A percentile compares a stretch with the other conserved stretches of the same genome.
Evolutionary conservation across 164 flowering plant species (phyloP).

Genomic region (Brasenia schreberi): DNA sequence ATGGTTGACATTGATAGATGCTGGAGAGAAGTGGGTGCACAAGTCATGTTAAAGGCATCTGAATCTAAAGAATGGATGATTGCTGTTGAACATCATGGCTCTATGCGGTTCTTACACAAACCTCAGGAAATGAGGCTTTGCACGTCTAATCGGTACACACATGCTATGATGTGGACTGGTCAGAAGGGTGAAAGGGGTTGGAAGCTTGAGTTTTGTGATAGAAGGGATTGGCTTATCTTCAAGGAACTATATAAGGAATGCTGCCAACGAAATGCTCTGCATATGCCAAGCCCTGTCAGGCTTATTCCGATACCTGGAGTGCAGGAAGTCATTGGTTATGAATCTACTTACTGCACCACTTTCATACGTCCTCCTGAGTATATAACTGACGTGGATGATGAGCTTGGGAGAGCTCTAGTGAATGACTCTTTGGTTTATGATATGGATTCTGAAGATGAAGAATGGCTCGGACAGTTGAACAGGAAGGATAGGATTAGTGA

Average conservation of each 20-base stretch:
- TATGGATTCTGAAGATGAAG: slow-evolving; percentile 80
- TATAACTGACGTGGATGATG: slow-evolving; percentile 39
- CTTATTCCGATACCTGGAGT: slow-evolving; percentile 79
- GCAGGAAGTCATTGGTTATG: slow-evolving; percentile 31
- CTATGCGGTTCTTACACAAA: slow-evolving; percentile 23
- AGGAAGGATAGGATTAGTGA: slow-evolving; percentile 9
- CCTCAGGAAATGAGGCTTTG: slow-evolving; percentile 59
- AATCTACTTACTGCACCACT: slow-evolving; percentile 7
- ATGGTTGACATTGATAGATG: slow-evolving; percentile 56
- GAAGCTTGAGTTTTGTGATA: slow-evolving; percentile 72
- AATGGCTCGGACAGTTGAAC: slow-evolving; percentile 52
- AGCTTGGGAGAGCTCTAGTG: slow-evolving; percentile 50
- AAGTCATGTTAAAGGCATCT: slow-evolving; percentile 30
- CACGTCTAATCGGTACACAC: slow-evolving; percentile 46
- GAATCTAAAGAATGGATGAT: slow-evolving; percentile 43
- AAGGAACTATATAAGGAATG: slow-evolving; percentile 76
- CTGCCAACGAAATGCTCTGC: slow-evolving; percentile 33
- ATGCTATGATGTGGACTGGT: slow-evolving; percentile 49
- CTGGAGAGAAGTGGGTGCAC: slow-evolving; percentile 50
- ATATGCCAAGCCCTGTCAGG: slow-evolving; percentile 14
- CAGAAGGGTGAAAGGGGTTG: slow-evolving; percentile 47
- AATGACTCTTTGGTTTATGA: slow-evolving; percentile 54
- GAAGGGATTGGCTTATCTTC: slow-evolving; percentile 58
- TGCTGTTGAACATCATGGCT: slow-evolving; percentile 40
- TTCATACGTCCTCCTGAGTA: slow-evolving; percentile 52